phyloP scores from a whole-genome alignment of 345 rosid species.

The Eucalyptus leucophloia region DNA sequence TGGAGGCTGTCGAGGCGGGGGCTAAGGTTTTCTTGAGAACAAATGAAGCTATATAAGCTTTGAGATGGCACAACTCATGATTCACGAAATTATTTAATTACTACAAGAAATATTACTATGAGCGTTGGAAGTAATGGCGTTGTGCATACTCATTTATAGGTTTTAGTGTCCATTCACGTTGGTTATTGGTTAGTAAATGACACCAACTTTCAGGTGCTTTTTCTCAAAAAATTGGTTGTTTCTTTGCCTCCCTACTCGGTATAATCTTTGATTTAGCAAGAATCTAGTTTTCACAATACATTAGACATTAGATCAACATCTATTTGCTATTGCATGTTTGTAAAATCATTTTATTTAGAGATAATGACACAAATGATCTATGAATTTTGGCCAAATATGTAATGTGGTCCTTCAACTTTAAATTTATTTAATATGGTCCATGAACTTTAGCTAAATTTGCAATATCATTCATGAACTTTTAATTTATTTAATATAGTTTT shows the following conservation, averaged over 20 bases:
- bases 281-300: neutral
- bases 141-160: no score
- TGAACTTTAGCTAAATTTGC: no score
- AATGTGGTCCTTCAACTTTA: no score
- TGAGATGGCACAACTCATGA: no score
- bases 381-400: no score
- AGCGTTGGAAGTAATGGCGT: neutral
- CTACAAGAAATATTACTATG: neutral
- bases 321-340: neutral
- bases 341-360: neutral
- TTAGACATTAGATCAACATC: neutral
- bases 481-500: no score
- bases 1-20: neutral
- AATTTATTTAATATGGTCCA: no score
- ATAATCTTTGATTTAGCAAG: neutral
- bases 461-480: no score
- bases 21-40: neutral
- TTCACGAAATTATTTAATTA: neutral
- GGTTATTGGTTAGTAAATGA: neutral
- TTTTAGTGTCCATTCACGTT: neutral
- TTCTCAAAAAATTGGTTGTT: neutral
- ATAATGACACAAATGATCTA: no score
- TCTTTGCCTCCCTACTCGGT: neutral
- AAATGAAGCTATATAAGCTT: neutral
- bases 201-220: neutral